Conservation (phyloP, 2,329 filamentous ascomycete genomes). For the Pyricularia sp. region DNA sequence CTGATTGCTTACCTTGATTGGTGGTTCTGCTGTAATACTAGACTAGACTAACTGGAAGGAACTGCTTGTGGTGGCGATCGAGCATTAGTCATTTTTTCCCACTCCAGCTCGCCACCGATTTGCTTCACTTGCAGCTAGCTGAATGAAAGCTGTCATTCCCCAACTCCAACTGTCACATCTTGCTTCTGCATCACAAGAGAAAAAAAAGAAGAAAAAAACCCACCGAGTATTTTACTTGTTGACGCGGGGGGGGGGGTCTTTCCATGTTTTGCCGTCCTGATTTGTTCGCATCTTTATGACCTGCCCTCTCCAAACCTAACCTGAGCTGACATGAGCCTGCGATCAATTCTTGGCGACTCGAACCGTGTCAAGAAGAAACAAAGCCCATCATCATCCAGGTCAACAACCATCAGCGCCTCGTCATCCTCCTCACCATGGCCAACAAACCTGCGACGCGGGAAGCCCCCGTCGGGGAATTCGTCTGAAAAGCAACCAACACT, state of each 20-base stretch:
- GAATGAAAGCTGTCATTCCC: neutral
- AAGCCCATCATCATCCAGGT: conserved; percentile 2
- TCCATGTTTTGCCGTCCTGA: neutral
- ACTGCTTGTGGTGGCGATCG: neutral
- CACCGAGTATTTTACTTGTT: neutral
- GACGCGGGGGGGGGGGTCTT: neutral
- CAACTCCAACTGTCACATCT: neutral
- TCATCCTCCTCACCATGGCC: conserved; percentile 11
- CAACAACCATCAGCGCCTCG: conserved; percentile 1
- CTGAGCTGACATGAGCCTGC: conserved; percentile 12
- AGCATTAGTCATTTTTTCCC: neutral
- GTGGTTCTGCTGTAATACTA: too few relatives aligned
- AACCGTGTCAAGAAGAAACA: conserved; percentile 11
- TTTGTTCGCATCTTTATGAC: neutral
- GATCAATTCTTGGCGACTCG: conserved; percentile 13
- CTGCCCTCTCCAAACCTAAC: neutral
- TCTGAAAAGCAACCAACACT: neutral
- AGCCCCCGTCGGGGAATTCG: conserved; percentile 6
- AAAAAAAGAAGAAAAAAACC: neutral
- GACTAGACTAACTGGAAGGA: too few relatives aligned
- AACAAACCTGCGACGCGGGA: conserved; percentile 10
- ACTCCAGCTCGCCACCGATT: neutral
- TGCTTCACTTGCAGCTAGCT: neutral
- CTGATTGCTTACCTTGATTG: too few relatives aligned
- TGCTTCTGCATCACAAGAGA: neutral